These are phyloP conservation scores for Dryas drummondii DNA, from an alignment of 306 rosid genomes.

Conservation along the genomic window DNA sequence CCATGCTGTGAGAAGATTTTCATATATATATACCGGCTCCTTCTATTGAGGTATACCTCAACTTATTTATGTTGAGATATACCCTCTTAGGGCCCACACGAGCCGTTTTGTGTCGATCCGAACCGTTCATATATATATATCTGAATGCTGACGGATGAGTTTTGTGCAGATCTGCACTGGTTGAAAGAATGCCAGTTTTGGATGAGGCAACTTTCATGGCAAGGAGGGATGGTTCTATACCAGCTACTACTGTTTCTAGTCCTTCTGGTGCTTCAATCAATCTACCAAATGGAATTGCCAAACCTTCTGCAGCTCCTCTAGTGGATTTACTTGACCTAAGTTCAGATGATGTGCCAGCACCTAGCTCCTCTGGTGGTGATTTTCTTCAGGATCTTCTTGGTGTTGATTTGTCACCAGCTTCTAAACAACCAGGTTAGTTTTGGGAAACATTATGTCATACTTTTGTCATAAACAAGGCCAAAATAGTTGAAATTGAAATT, in stretches of 20 bases:
- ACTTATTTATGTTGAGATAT: too few species aligned
- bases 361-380: conserved; percentile 79
- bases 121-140: not conserved
- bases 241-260: conserved; percentile 53
- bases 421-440: conserved; percentile 72
- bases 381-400: conserved; percentile 94
- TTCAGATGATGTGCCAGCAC: conserved; percentile 75
- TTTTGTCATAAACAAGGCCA: too few species aligned
- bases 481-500: too few species aligned
- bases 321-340: conserved; percentile 85
- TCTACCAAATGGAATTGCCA: conserved; percentile 79
- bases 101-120: too few species aligned
- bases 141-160: conserved; percentile 26
- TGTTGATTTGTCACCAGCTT: conserved; percentile 57
- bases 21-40: too few species aligned
- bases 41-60: too few species aligned
- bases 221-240: conserved; percentile 66
- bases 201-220: conserved; percentile 84
- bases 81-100: too few species aligned
- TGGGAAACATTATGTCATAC: not conserved
- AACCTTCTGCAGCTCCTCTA: conserved; percentile 70
- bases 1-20: not conserved
- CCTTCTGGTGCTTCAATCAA: conserved; percentile 52
- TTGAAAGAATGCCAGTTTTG: conserved; percentile 96
- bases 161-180: conserved; percentile 66